Conservation (phyloP, 306 rosid species). For the Hippophae gyantsensis region DNA sequence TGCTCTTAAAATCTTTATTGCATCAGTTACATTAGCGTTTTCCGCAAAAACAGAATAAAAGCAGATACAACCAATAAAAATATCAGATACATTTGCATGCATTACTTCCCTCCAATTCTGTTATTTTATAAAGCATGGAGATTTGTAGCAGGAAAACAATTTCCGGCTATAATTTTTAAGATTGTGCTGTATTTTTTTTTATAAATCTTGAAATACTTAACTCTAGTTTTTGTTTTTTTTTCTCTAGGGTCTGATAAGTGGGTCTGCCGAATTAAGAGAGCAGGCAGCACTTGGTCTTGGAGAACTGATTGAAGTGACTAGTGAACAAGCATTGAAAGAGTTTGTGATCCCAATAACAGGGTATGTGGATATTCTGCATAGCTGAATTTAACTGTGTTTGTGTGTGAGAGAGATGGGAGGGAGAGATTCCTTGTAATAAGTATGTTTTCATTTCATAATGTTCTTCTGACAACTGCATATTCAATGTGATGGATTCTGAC, state of each 20-base stretch:
- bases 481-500: slow-evolving; percentile 24
- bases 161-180: not conserved
- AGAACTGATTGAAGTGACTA: slow-evolving; percentile 87
- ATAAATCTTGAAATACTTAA: not conserved
- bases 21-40: too few relatives aligned
- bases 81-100: too few relatives aligned
- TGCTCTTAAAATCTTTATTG: too few relatives aligned
- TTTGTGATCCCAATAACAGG: slow-evolving; percentile 93
- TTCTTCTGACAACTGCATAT: not conserved
- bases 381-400: too few relatives aligned
- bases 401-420: too few relatives aligned
- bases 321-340: slow-evolving; percentile 73
- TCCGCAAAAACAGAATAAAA: too few relatives aligned
- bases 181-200: not conserved
- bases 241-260: slow-evolving; percentile 74
- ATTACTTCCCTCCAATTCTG: too few relatives aligned
- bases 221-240: slow-evolving; percentile 13
- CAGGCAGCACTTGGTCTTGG: slow-evolving; percentile 98
- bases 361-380: slow-evolving; percentile 27
- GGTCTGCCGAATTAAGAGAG: slow-evolving; percentile 94
- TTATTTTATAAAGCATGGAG: too few relatives aligned
- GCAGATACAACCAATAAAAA: too few relatives aligned
- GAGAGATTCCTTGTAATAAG: too few relatives aligned
- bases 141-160: not conserved
- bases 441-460: too few relatives aligned